Evolutionary conservation across 108 stramenopile genomes (phyloP), one percentile per base, ranked within the genome.

Genomic region (Nannochloropsis gaditana): DNA sequence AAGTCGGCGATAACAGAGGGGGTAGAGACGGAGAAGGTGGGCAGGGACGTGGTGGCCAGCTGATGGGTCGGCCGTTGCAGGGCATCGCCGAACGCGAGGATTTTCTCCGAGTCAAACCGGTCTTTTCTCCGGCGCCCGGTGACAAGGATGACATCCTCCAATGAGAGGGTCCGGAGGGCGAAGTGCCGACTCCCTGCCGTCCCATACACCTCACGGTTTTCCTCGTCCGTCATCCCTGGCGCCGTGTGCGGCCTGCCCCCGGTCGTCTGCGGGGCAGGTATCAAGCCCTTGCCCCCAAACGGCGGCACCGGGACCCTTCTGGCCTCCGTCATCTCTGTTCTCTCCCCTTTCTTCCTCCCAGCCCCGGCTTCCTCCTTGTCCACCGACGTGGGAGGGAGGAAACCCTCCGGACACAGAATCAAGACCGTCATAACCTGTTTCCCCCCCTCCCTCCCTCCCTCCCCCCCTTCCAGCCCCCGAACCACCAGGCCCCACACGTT

Each of bases 391-490:
- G 84, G 87, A 43, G 31, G 45, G 21, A 88, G 79, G 81, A 84
- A 88, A 4, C 87, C 87, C 87, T 88, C 81, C 42, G 44, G 87
- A 43, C 87, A 88, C 42, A 88, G 83, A 11, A 45, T 84, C 43
- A 88, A 44, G 47, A 82, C 87, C 81, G 84, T 43, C 79, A 84
- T 41, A 43, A 50, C 47, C 47, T 50, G 47, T 15, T 15, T 50
- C 47, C 47, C 15, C 10, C 47, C 59, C 8, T n/a, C 59, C n/a
- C 59, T n/a, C n/a, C 59, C 59, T 11, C 47, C 47, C 10, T 15
- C 47, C 10, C 47, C 59, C 4, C 59, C 59, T 73, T 73, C 59
- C 59, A 73, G 59, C 59, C 59, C 59, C 59, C n/a, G 15, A 73
- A 73, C 59, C 8, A 73, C 8, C 59, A 73, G 15, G 59, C 59